phyloP scores from a whole-genome alignment of 176 grass and related monocot species.

The Bolboschoenus planiculmis region DNA sequence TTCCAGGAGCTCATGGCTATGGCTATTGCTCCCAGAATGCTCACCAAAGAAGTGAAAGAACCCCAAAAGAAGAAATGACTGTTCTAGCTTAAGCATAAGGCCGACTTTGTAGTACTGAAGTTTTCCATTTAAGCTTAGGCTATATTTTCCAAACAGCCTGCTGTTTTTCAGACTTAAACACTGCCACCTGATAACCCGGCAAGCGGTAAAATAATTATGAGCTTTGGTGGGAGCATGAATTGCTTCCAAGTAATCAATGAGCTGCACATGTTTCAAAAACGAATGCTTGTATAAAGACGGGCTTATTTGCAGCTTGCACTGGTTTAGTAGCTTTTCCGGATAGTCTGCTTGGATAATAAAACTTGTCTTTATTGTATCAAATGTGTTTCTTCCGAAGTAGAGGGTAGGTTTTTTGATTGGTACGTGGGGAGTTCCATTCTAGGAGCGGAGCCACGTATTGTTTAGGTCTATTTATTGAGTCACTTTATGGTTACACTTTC shows the following conservation, averaged over 20 bases:
- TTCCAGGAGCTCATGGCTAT: conserved; percentile 96
- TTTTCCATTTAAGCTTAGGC: not conserved
- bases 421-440: not conserved
- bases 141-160: not conserved
- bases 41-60: conserved; percentile 52
- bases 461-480: not conserved
- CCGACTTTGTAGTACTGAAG: not conserved
- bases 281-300: not conserved
- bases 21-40: conserved; percentile 93
- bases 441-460: not conserved
- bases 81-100: not conserved
- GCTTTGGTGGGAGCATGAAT: not conserved
- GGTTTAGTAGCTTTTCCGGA: not conserved
- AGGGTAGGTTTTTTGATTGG: not conserved
- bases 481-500: not conserved
- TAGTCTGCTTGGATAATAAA: not conserved
- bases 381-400: not conserved
- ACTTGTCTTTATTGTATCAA: not conserved
- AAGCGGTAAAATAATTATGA: not conserved
- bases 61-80: conserved; percentile 53
- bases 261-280: not conserved
- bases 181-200: not conserved
- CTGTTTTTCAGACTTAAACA: not conserved
- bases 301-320: not conserved
- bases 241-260: not conserved